Conservation (phyloP, 495 filamentous ascomycete genomes). For the Penicillium simplicissimum region DNA sequence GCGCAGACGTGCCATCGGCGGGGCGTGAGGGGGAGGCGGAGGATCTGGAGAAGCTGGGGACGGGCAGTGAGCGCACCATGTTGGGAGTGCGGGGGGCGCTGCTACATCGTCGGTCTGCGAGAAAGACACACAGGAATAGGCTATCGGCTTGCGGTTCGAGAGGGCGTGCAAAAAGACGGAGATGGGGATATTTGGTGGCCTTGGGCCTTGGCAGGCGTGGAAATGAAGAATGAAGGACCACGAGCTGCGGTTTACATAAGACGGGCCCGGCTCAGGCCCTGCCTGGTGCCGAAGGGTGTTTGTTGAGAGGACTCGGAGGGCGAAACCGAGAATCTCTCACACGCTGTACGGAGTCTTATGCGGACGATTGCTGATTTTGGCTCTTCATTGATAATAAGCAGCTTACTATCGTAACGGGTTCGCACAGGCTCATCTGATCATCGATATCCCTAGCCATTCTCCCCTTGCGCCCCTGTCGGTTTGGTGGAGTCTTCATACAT, state of each 20-base stretch:
- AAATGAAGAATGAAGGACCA: slow-evolving; percentile 15
- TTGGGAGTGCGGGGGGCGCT: slow-evolving; percentile 20
- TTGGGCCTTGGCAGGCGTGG: background rate
- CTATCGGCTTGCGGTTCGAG: background rate
- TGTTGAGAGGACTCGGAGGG: background rate
- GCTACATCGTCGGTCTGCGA: slow-evolving; percentile 36
- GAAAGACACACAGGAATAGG: background rate
- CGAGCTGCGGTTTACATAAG: slow-evolving; percentile 19
- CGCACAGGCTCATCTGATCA: no score
- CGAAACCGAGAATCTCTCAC: no score
- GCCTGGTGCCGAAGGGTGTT: slow-evolving; percentile 10
- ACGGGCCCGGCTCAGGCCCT: background rate
- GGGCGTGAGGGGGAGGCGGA: slow-evolving; percentile 33
- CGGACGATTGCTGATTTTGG: no score
- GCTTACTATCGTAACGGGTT: no score
- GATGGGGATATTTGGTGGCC: background rate
- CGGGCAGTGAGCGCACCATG: slow-evolving; percentile 48
- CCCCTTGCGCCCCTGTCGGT: no score
- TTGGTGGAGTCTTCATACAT: no score
- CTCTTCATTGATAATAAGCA: no score
- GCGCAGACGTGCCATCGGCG: slow-evolving; percentile 26
- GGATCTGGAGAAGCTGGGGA: slow-evolving; percentile 43
- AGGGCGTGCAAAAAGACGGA: background rate
- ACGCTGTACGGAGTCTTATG: no score
- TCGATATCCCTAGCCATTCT: no score